Conservation (phyloP, 129 eudicot genomes). For the Silybum marianum region DNA sequence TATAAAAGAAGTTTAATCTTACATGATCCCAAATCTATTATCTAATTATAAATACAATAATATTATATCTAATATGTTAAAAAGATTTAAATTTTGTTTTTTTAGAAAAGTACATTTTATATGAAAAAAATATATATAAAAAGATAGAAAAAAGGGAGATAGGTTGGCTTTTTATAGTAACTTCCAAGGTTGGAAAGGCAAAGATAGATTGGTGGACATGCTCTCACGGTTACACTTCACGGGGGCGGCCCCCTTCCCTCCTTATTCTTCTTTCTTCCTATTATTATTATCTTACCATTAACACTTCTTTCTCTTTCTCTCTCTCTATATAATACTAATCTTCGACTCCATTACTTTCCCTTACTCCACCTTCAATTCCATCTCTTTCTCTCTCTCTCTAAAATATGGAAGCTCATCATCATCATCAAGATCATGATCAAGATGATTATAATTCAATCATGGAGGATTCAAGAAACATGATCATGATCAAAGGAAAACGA, state of each 20-base stretch:
- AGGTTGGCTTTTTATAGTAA: slow-evolving; percentile 38
- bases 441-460: slow-evolving; percentile 28
- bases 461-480: slow-evolving; percentile 34
- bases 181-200: slow-evolving; percentile 60
- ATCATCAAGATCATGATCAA: slow-evolving; percentile 31
- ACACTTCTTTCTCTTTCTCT: slow-evolving; percentile 10
- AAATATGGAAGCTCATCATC: slow-evolving; percentile 42
- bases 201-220: slow-evolving; percentile 41
- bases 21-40: too few species aligned
- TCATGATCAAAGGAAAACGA: slow-evolving; percentile 58
- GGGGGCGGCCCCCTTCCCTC: slow-evolving; percentile 31
- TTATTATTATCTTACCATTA: neutral
- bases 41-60: neutral
- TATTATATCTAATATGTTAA: neutral
- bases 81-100: neutral
- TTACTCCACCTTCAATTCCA: slow-evolving; percentile 8
- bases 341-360: slow-evolving; percentile 28
- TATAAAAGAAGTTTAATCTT: too few species aligned
- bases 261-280: neutral
- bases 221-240: slow-evolving; percentile 49
- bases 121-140: neutral
- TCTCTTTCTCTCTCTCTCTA: slow-evolving; percentile 30
- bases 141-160: slow-evolving; percentile 11
- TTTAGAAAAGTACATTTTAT: neutral
- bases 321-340: slow-evolving; percentile 30